phyloP scores from a whole-genome alignment of 352 stramenopile genomes.

The Globisporangium canariense region DNA sequence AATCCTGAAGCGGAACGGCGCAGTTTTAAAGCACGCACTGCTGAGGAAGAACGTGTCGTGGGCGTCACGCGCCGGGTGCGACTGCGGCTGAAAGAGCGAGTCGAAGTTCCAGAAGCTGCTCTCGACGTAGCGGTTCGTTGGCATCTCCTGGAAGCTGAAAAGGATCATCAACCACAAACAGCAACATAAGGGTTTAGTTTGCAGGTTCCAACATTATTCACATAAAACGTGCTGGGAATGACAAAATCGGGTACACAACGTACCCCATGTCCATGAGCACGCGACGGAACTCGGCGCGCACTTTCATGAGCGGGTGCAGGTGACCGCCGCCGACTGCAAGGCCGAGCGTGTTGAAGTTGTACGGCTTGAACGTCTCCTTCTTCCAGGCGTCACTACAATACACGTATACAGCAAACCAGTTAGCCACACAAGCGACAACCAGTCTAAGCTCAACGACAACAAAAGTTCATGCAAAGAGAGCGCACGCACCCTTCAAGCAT shows the following conservation, averaged over 20 bases:
- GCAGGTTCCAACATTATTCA: neutral
- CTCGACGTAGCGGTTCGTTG: conserved; percentile 99
- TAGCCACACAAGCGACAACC: neutral
- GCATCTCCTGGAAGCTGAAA: conserved; percentile 97
- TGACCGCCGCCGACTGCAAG: conserved; percentile 94
- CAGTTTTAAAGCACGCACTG: conserved; percentile 30
- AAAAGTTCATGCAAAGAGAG: neutral
- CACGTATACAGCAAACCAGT: conserved; percentile 4
- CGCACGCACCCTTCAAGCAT: conserved; percentile 93
- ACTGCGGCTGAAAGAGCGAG: conserved; percentile 99
- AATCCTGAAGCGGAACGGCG: neutral
- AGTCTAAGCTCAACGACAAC: neutral
- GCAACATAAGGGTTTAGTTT: neutral
- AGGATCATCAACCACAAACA: neutral
- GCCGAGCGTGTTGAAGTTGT: conserved; percentile 98
- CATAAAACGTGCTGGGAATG: neutral
- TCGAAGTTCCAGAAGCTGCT: conserved; percentile 99
- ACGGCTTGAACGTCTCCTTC: conserved; percentile 96
- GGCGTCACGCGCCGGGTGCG: conserved; percentile 97
- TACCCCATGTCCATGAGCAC: conserved; percentile 99
- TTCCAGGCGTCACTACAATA: conserved; percentile 88
- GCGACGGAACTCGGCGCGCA: conserved; percentile 97
- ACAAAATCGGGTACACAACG: conserved; percentile 6
- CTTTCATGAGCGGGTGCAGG: conserved; percentile 97
- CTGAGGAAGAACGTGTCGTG: conserved; percentile 99